Evolutionary conservation across 495 filamentous ascomycete genomes (phyloP), one percentile per base, ranked within the genome.

Genomic region (Extremus antarcticus): DNA sequence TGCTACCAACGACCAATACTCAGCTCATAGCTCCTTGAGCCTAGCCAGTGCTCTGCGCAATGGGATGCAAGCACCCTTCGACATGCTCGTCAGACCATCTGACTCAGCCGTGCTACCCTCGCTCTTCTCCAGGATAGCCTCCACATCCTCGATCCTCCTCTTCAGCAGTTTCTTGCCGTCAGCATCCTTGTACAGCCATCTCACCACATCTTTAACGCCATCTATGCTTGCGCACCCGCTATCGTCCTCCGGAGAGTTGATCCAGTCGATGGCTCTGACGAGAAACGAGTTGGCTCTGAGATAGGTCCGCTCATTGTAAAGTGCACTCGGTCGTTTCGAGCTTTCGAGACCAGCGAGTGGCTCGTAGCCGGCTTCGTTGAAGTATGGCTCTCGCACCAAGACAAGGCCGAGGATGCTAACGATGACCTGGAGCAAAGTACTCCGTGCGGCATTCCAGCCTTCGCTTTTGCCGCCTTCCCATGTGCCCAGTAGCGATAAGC

Each of bases 331-430:
- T n/a, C 55, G 16, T 35, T 39, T 51, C 10, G 22, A 51, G 13
- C 16, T 17, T 40, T 58, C 55, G 22, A 55, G 25, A 7, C 55
- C 59, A 15, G 35, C 51, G 11, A 62, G 32, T 2, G 40, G 47
- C 40, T 59, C 57, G 25, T 59, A 55, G 13, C 57, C 57, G 9
- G 57, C 57, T 29, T 61, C 58, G 24, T 61, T 85, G 62, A 80
- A 83, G 58, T 78, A 84, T 2, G 81, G 81, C 53, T 77, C 72
- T 45, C 73, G 70, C 25, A 82, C 77, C 19, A 84, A 63, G 1
- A 84, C 79, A 43, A 84, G 66, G 1, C 77, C 80, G 68, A 81
- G 71, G 21, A 84, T 66, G 47, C 76, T 80, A 10, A 84, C 78
- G 29, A 84, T 61, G 7, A 84, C 67, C 58, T 84, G 81, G 52